Conservation (phyloP, 768 basidiomycete genomes). For the Pleurotus eryngii region DNA sequence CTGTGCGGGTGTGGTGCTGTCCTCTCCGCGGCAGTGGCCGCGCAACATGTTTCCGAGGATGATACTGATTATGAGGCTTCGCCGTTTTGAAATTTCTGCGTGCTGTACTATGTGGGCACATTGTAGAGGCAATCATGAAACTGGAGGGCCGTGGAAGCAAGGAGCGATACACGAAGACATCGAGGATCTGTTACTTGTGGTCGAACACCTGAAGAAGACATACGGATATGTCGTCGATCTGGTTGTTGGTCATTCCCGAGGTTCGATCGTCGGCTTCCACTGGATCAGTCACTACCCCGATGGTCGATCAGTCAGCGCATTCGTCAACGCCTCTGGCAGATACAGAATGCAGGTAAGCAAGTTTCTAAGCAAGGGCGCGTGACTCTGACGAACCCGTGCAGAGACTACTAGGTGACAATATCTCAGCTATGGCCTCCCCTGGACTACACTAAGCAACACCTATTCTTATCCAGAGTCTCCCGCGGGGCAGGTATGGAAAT, state of each 20-base stretch:
- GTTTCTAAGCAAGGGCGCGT: slow-evolving; percentile 4
- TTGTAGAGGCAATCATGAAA: slow-evolving; percentile 73
- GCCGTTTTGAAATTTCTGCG: neutral
- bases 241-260: slow-evolving; percentile 78
- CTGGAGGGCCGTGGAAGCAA: slow-evolving; percentile 61
- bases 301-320: slow-evolving; percentile 52
- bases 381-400: slow-evolving; percentile 13
- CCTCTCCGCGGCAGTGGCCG: neutral
- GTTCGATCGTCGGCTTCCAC: slow-evolving; percentile 59
- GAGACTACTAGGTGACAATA: slow-evolving; percentile 42
- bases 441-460: slow-evolving; percentile 5
- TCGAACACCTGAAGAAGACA: slow-evolving; percentile 50
- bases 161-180: slow-evolving; percentile 59
- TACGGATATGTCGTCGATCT: slow-evolving; percentile 70
- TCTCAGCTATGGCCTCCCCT: slow-evolving; percentile 8
- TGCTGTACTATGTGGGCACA: neutral
- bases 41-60: neutral
- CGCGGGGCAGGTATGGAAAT: slow-evolving; percentile 37
- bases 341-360: slow-evolving; percentile 72
- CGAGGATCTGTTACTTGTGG: slow-evolving; percentile 64
- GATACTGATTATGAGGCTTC: slow-evolving; percentile 3
- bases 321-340: slow-evolving; percentile 73
- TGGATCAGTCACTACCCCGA: slow-evolving; percentile 68
- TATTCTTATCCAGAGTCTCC: slow-evolving; percentile 23
- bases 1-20: neutral